A percentile compares a stretch with the other conserved stretches of the same genome.
Evolutionary conservation across 1,139 yeast species (phyloP).

Genomic region (Suhomyces ambrosiae): DNA sequence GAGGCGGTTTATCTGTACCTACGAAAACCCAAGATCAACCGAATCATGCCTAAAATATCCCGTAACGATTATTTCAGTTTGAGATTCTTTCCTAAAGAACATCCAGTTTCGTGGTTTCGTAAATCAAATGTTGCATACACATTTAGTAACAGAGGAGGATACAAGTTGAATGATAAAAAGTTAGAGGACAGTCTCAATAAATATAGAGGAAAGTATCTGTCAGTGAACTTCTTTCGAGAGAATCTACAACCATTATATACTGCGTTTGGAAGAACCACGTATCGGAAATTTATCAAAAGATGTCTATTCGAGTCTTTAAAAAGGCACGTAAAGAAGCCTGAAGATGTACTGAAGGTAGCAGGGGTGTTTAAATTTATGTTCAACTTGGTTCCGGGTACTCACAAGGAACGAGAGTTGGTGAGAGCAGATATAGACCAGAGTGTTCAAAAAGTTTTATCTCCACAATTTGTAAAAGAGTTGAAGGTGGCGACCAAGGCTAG

Average conservation of each 20-base stretch:
- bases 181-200: constrained; percentile 25
- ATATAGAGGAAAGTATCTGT: constrained; percentile 34
- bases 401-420: constrained; percentile 31
- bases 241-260: constrained; percentile 34
- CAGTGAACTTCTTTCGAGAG: constrained; percentile 26
- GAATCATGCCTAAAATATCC: constrained; percentile 25
- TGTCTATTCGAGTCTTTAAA: constrained; percentile 26
- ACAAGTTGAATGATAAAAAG: constrained; percentile 28
- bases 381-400: constrained; percentile 18
- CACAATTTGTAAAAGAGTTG: constrained; percentile 30
- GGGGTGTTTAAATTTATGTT: constrained; percentile 28
- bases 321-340: constrained; percentile 14
- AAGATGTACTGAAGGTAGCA: constrained; percentile 23
- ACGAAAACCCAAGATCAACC: constrained; percentile 16
- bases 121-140: constrained; percentile 45
- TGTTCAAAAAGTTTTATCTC: constrained; percentile 30
- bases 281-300: constrained; percentile 30
- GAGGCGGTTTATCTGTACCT: constrained; percentile 23
- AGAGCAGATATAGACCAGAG: constrained; percentile 31
- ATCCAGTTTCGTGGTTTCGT: constrained; percentile 30
- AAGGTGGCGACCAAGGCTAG: constrained; percentile 66
- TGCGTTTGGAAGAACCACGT: constrained; percentile 36
- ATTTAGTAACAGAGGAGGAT: constrained; percentile 34
- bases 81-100: constrained; percentile 29
- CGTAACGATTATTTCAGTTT: constrained; percentile 27